These are phyloP conservation scores for Colletotrichum plurivorum DNA, from an alignment of 2,329 filamentous ascomycete species.

Conservation along the genomic window DNA sequence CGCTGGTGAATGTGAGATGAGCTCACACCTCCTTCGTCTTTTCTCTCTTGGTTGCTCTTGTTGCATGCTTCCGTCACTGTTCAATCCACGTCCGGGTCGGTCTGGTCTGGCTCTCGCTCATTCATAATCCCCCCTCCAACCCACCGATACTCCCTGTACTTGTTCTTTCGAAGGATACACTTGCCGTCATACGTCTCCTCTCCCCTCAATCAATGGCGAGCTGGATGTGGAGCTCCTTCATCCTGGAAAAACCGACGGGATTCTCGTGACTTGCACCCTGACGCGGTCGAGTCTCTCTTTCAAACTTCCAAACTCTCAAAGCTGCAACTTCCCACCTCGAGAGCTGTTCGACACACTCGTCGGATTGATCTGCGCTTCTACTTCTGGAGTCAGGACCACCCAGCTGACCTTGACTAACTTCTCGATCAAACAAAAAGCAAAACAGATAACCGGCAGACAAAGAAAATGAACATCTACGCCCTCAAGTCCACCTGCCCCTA, in stretches of 20 bases:
- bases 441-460: not conserved
- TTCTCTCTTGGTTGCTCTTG: constrained; percentile 17
- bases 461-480: constrained; percentile 20
- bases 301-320: not conserved
- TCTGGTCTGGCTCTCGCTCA: constrained; percentile 34
- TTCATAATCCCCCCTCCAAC: constrained; percentile 39
- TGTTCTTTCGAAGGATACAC: not conserved
- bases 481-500: constrained; percentile 28
- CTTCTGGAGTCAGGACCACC: not conserved
- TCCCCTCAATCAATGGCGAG: constrained; percentile 33
- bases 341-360: not conserved
- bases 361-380: not conserved
- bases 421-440: not conserved
- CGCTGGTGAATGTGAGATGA: constrained; percentile 32
- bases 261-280: constrained; percentile 36
- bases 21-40: constrained; percentile 38
- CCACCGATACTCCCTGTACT: constrained; percentile 27
- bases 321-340: not conserved
- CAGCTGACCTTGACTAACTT: not conserved
- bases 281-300: not conserved
- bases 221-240: constrained; percentile 38
- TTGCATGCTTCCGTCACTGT: constrained; percentile 40
- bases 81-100: constrained; percentile 31
- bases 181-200: constrained; percentile 10
- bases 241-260: constrained; percentile 37